These are phyloP conservation scores for Glaciozyma martinii DNA, from an alignment of 768 basidiomycete species.

Conservation along the genomic window DNA sequence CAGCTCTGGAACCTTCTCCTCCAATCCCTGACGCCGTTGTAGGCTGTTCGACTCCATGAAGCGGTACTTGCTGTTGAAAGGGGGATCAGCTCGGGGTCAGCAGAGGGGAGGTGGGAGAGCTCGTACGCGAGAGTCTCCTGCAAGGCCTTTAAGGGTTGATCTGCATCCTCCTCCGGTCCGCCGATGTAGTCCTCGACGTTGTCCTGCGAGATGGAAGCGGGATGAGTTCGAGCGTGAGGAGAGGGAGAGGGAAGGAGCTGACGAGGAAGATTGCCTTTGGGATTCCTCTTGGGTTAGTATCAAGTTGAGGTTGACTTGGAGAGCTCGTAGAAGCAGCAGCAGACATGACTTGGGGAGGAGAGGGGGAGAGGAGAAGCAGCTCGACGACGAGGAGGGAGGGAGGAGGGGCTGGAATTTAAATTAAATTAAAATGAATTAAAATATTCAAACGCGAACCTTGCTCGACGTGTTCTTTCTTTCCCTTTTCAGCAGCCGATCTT, in stretches of 20 bases:
- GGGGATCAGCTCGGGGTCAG: too few relatives aligned
- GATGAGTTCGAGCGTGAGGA: not conserved
- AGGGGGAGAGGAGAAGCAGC: too few relatives aligned
- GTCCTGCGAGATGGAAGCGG: slow-evolving; percentile 46
- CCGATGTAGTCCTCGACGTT: slow-evolving; percentile 81
- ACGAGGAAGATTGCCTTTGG: slow-evolving; percentile 94
- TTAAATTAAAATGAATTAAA: too few relatives aligned
- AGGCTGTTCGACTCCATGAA: slow-evolving; percentile 88
- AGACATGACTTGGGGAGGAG: not conserved
- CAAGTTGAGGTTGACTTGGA: not conserved
- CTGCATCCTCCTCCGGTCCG: slow-evolving; percentile 65
- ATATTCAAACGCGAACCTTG: too few relatives aligned
- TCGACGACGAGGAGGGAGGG: too few relatives aligned
- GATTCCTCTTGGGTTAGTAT: slow-evolving; percentile 72
- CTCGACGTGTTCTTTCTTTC: too few relatives aligned
- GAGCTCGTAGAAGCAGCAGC: not conserved
- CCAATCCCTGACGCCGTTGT: slow-evolving; percentile 65
- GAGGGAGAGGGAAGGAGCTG: slow-evolving; percentile 35
- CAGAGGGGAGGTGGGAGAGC: not conserved
- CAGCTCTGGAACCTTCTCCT: slow-evolving; percentile 95
- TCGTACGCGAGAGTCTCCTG: slow-evolving; percentile 91
- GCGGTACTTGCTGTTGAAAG: slow-evolving; percentile 73
- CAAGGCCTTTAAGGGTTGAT: slow-evolving; percentile 65
- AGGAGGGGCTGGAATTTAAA: too few relatives aligned
- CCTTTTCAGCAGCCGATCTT: too few relatives aligned